Conservation (phyloP, 345 rosid species). For the Mangifera indica region DNA sequence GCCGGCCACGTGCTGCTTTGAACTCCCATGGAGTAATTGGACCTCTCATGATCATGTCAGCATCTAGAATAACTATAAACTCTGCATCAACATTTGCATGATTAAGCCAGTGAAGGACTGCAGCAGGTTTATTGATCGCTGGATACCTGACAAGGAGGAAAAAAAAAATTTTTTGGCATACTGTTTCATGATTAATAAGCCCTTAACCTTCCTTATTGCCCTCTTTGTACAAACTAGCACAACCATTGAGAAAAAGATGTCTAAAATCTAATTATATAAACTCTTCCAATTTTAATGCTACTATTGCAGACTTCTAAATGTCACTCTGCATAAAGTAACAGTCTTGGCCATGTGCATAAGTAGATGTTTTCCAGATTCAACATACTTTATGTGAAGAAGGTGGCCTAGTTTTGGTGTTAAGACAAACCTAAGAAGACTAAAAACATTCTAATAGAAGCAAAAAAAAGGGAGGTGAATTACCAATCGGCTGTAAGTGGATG, state of each 20-base stretch:
- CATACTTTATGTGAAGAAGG: background rate
- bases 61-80: conserved; percentile 90
- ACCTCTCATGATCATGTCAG: conserved; percentile 95
- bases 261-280: background rate
- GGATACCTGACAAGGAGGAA: conserved; percentile 72
- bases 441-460: background rate
- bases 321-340: background rate
- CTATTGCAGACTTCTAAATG: background rate
- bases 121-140: conserved; percentile 98
- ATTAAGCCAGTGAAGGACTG: conserved; percentile 97
- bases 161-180: conserved; percentile 13
- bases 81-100: conserved; percentile 86
- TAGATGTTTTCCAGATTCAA: background rate
- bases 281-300: background rate
- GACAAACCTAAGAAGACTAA: background rate
- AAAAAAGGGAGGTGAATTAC: conserved; percentile 40
- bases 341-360: background rate
- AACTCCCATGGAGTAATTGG: conserved; percentile 99
- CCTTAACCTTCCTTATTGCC: background rate
- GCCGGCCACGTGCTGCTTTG: conserved; percentile 84
- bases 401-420: background rate
- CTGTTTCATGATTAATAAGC: background rate
- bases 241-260: conserved; percentile 1
- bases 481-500: conserved; percentile 98
- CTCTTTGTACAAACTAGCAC: background rate